phyloP scores from a whole-genome alignment of 441 rosid genomes.

The Corymbia calophylla region DNA sequence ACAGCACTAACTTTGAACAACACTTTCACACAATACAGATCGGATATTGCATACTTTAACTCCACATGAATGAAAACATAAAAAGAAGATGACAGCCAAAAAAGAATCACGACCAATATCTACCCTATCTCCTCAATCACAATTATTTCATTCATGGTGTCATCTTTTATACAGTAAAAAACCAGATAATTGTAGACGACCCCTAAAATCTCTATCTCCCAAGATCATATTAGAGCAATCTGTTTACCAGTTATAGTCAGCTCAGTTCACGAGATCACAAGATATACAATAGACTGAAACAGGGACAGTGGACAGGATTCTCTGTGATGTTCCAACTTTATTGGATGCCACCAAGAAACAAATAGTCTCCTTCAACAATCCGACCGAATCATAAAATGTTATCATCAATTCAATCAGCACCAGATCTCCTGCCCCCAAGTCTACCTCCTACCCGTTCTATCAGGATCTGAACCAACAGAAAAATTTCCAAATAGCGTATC shows the following conservation, averaged over 20 bases:
- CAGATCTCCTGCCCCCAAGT: background rate
- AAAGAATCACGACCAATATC: background rate
- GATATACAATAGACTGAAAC: background rate
- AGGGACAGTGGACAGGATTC: background rate
- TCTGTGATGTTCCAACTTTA: background rate
- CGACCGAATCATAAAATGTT: background rate
- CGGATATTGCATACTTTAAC: background rate
- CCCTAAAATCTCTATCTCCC: background rate
- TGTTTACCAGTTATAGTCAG: background rate
- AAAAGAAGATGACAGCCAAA: background rate
- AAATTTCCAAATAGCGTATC: background rate
- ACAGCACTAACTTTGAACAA: background rate
- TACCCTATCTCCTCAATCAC: background rate
- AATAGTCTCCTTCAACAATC: background rate
- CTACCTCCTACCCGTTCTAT: background rate
- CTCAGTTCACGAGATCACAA: background rate
- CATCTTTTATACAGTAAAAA: background rate
- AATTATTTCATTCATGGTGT: background rate
- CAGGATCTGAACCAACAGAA: background rate
- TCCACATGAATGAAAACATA: background rate
- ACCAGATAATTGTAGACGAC: background rate
- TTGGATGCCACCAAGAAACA: background rate
- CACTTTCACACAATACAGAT: background rate
- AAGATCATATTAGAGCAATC: background rate
- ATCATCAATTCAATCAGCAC: background rate